Conservation (phyloP, 192 early-diverging fungal species). For the Gigaspora rosea region DNA sequence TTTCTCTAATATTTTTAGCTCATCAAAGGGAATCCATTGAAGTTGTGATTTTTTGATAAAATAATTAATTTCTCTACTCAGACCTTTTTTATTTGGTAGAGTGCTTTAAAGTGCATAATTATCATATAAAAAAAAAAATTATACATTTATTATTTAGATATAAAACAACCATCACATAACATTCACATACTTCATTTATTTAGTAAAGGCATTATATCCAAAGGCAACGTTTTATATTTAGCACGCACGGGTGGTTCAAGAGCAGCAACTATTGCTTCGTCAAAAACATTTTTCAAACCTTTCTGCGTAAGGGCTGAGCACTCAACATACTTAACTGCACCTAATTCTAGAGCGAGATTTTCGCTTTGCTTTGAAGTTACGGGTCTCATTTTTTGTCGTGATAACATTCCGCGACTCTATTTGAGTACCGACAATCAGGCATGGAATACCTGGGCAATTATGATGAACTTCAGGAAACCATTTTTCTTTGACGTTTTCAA, state of each 20-base stretch:
- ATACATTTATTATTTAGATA: no score
- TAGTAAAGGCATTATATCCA: no score
- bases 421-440: slow-evolving; percentile 89
- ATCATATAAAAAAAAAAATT: no score
- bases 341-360: slow-evolving; percentile 78
- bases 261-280: slow-evolving; percentile 97
- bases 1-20: slow-evolving; percentile 63
- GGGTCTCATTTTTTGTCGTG: slow-evolving; percentile 79
- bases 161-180: no score
- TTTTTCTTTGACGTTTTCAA: slow-evolving; percentile 95
- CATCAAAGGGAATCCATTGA: no score
- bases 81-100: no score
- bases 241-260: slow-evolving; percentile 76
- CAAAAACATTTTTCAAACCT: slow-evolving; percentile 94
- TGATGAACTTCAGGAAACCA: slow-evolving; percentile 97
- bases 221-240: no score
- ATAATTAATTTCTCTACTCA: no score
- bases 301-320: slow-evolving; percentile 91
- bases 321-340: slow-evolving; percentile 92
- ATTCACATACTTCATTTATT: no score
- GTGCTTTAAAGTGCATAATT: no score
- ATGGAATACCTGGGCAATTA: slow-evolving; percentile 94
- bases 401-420: slow-evolving; percentile 89
- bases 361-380: slow-evolving; percentile 80
- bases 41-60: no score